Percentiles rank a stretch among this genome's conserved stretches.
These are phyloP conservation scores for Lunularia cruciata DNA, from an alignment of 225 moss, liverwort and hornwort genomes.

Conservation along the genomic window DNA sequence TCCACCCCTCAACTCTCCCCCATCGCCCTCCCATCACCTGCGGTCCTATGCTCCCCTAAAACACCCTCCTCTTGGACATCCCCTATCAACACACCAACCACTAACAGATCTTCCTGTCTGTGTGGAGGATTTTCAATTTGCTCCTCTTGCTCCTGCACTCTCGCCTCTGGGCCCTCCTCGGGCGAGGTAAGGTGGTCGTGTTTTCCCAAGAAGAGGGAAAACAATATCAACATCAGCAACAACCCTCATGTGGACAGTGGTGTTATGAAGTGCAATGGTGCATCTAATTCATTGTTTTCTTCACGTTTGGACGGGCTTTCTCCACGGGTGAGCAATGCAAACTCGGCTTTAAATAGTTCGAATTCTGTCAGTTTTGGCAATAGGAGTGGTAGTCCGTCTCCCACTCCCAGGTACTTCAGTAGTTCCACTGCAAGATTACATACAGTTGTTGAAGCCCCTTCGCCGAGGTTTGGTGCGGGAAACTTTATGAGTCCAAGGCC, in stretches of 20 bases:
- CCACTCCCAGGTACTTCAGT: constrained; percentile 19
- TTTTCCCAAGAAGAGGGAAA: constrained; percentile 23
- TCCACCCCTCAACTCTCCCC: constrained; percentile 17
- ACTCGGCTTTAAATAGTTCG: neutral
- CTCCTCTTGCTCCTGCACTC: constrained; percentile 29
- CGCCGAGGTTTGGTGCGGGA: constrained; percentile 24
- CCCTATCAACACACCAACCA: constrained; percentile 24
- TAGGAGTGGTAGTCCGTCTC: constrained; percentile 18
- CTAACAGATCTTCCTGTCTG: constrained; percentile 23
- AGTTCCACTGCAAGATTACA: constrained; percentile 13
- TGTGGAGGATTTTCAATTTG: constrained; percentile 34
- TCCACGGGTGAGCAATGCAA: constrained; percentile 14
- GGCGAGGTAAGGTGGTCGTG: constrained; percentile 26
- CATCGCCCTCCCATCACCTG: constrained; percentile 29
- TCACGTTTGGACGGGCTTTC: constrained; percentile 27
- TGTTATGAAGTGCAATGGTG: no score
- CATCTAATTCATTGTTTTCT: no score
- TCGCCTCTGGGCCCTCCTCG: constrained; percentile 27
- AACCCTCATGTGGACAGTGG: neutral
- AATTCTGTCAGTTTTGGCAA: no score
- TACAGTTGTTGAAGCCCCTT: constrained; percentile 20
- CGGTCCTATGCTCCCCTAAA: constrained; percentile 36
- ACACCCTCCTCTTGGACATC: constrained; percentile 40
- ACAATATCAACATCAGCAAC: constrained; percentile 16
- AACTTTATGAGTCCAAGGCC: constrained; percentile 23